Evolutionary conservation across 2,329 filamentous ascomycete genomes (phyloP).

Genomic region (Didymella sp.): DNA sequence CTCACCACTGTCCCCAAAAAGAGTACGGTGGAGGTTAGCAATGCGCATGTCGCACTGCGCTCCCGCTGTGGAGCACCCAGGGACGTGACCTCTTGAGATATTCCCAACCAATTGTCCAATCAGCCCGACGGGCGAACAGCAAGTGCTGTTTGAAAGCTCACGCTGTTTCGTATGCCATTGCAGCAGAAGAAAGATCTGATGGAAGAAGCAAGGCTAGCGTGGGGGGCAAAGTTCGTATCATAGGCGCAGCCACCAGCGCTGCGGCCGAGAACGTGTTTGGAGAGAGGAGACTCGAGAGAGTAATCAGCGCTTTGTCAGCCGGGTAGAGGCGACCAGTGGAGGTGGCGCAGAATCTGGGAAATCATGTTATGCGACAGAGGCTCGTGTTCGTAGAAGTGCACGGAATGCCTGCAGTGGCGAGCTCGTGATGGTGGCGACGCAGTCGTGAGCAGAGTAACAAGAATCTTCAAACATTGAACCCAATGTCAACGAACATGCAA

Average conservation of each 20-base stretch:
- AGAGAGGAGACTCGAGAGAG: background rate
- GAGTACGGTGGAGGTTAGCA: background rate
- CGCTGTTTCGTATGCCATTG: constrained; percentile 5
- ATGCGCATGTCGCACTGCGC: background rate
- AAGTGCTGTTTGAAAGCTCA: background rate
- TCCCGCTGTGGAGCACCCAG: background rate
- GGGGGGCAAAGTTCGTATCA: constrained; percentile 22
- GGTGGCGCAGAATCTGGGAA: background rate
- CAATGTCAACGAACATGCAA: background rate
- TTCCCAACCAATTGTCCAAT: background rate
- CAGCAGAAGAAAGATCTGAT: constrained; percentile 1
- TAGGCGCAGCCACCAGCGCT: constrained; percentile 26
- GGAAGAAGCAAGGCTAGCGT: constrained; percentile 25
- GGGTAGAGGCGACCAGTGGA: background rate
- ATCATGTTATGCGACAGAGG: background rate
- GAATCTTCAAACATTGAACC: no score
- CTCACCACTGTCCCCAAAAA: background rate
- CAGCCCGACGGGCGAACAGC: background rate
- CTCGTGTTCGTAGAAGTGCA: background rate
- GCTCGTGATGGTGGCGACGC: background rate
- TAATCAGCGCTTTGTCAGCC: background rate
- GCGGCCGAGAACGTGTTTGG: constrained; percentile 8
- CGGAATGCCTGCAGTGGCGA: background rate
- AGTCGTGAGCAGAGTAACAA: background rate
- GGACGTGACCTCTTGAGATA: background rate